Base-by-base conservation (phyloP, 805 yeast species). In the Debaryomyces maramus region DNA sequence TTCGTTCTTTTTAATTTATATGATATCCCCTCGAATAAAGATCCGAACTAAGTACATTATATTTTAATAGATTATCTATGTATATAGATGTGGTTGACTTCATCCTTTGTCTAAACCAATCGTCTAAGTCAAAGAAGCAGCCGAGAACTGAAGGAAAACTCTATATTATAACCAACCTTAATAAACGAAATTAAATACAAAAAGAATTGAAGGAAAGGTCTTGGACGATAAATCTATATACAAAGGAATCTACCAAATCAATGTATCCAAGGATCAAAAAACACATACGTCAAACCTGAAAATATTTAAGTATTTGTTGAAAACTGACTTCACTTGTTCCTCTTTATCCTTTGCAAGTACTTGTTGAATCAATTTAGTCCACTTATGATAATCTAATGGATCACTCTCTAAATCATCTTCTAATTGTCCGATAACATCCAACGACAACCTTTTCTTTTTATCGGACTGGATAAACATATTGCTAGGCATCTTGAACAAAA, bases 231-330 rank as follows among this genome's bases (percentile, higher is more conserved):
- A 24, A 24, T 24, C 28, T 24, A 24, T 24, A 24, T 10, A 24
- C 13, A n/a, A n/a, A n/a, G n/a, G n/a, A n/a, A n/a, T 22, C 26
- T 22, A 22, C 11, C 26, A 8, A 22, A 22, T 22, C 11, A 22
- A 22, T 22, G n/a, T n/a, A n/a, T n/a, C n/a, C n/a, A n/a, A n/a
- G n/a, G n/a, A n/a, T n/a, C n/a, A n/a, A 24, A 24, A n/a, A 18
- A 32, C 39, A 52, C 60, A 48, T 48, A 58, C 84, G 49, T 83
- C 80, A 39, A 73, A 76, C 19, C 87, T 88, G 67, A 87, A 90
- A 6, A 76, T 67, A 14, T 59, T 59, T 32, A 90, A 72, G 50
- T 85, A 80, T 15, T 75, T 63, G 39, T 82, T 83, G 57, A 75
- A 88, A 0, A 73, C 70, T 6, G 69, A 64, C 26, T 84, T 63